phyloP scores from a whole-genome alignment of 2,329 filamentous ascomycete genomes.

The Paramyrothecium sp. region DNA sequence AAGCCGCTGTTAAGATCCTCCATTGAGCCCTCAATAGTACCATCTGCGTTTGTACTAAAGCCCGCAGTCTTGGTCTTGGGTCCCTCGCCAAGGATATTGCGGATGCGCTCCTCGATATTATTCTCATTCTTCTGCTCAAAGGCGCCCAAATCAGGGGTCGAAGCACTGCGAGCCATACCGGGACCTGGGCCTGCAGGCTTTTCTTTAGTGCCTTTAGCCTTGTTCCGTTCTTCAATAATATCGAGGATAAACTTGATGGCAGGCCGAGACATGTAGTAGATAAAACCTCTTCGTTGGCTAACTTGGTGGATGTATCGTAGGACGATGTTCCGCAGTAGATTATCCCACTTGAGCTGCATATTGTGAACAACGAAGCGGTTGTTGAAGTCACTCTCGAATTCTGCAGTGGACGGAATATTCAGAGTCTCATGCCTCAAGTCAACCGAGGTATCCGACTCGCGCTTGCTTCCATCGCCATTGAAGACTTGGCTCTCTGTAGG shows the following conservation, averaged over 20 bases:
- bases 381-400: slow-evolving; percentile 93
- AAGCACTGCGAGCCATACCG: slow-evolving; percentile 21
- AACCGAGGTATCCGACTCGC: slow-evolving; percentile 37
- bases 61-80: slow-evolving; percentile 66
- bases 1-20: slow-evolving; percentile 73
- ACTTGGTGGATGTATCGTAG: slow-evolving; percentile 97
- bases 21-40: slow-evolving; percentile 41
- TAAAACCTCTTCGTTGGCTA: slow-evolving; percentile 89
- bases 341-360: slow-evolving; percentile 97
- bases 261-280: slow-evolving; percentile 94
- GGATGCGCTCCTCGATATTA: slow-evolving; percentile 80
- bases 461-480: slow-evolving; percentile 20
- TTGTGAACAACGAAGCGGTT: slow-evolving; percentile 99
- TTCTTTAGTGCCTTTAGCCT: slow-evolving; percentile 51
- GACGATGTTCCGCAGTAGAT: slow-evolving; percentile 91
- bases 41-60: slow-evolving; percentile 29
- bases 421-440: slow-evolving; percentile 58
- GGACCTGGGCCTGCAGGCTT: slow-evolving; percentile 25
- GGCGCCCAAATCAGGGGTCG: slow-evolving; percentile 35
- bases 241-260: slow-evolving; percentile 98
- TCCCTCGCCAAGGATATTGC: slow-evolving; percentile 80
- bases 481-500: slow-evolving; percentile 24
- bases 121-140: slow-evolving; percentile 57
- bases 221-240: slow-evolving; percentile 91
- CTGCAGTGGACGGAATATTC: slow-evolving; percentile 68